These are phyloP conservation scores for Neurospora sp. DNA, from an alignment of 2,329 filamentous ascomycete genomes.

Conservation along the genomic window DNA sequence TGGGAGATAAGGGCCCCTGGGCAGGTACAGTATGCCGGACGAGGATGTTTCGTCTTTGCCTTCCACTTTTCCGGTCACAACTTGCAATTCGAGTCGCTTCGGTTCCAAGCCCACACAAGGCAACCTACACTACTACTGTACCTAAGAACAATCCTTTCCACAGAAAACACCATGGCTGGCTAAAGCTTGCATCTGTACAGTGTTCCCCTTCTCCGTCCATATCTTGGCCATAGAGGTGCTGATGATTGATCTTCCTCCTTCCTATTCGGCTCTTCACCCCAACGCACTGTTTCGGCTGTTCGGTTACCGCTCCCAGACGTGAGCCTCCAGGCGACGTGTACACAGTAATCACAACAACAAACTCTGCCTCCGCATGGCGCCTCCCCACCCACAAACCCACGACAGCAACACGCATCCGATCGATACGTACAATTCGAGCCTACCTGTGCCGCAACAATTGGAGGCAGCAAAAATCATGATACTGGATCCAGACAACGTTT, in stretches of 20 bases:
- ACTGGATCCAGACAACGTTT: neutral
- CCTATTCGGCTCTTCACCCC: neutral
- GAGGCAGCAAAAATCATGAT: neutral
- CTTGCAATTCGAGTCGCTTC: neutral
- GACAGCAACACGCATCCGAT: neutral
- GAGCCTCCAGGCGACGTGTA: neutral
- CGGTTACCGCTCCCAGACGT: neutral
- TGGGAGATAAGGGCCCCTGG: neutral
- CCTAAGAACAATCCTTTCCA: neutral
- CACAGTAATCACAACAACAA: neutral
- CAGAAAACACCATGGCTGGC: neutral
- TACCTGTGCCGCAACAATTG: neutral
- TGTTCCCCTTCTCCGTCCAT: neutral
- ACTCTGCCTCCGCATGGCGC: neutral
- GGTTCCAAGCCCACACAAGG: neutral
- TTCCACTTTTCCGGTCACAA: neutral
- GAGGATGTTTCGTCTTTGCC: neutral
- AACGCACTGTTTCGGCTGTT: neutral
- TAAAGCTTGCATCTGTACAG: neutral
- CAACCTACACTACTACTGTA: neutral
- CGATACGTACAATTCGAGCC: neutral
- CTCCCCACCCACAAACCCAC: neutral
- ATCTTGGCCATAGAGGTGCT: neutral
- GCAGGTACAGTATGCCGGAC: neutral
- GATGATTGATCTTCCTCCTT: neutral